Base-by-base conservation (phyloP, 2,329 filamentous ascomycete species). In the Scortechinia acanthostroma region DNA sequence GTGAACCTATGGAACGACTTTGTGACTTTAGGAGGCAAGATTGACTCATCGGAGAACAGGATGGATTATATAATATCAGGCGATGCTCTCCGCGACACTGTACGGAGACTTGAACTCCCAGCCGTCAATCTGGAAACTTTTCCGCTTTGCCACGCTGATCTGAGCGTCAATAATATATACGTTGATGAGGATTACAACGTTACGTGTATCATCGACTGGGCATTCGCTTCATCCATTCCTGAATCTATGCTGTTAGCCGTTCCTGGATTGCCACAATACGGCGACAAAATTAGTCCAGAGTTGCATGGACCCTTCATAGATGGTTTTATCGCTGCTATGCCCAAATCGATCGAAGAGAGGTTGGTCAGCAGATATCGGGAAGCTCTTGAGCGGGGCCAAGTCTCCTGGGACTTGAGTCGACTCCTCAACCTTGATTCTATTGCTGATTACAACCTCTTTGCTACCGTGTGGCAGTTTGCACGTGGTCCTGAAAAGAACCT, bases 151-250 rank as follows among this genome's bases (percentile, higher is more conserved):
- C 25, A 30, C n/a, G 10, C 25, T 10, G 25, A 30, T 30, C 25
- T 30, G 25, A 30, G 25, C 25, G n/a, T 30, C n/a, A 30, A 30
- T n/a, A 30, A 30, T n/a, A 30, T 30, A 30, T n/a, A n/a, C n/a
- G 25, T 30, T n/a, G 25, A 30, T n/a, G 25, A 30, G 10, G 25
- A 30, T 30, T 30, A 30, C 25, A 30, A 30, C n/a, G 10, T 30
- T n/a, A 30, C 25, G n/a, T 30, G 25, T 30, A 30, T 30, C n/a
- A 30, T 30, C n/a, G 25, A n/a, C 25, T 30, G n/a, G 25, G 25
- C 10, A 30, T 30, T 30, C n/a, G 25, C 25, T 30, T 30, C n/a
- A 10, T 10, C 25, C 10, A n/a, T 30, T n/a, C 25, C 25, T 10
- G 25, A 30, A 30, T 10, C 25, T 30, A 30, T 30, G 25, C 25